Evolutionary conservation across 176 grass and related monocot species (phyloP).

Genomic region (Bothriochloa decipiens): DNA sequence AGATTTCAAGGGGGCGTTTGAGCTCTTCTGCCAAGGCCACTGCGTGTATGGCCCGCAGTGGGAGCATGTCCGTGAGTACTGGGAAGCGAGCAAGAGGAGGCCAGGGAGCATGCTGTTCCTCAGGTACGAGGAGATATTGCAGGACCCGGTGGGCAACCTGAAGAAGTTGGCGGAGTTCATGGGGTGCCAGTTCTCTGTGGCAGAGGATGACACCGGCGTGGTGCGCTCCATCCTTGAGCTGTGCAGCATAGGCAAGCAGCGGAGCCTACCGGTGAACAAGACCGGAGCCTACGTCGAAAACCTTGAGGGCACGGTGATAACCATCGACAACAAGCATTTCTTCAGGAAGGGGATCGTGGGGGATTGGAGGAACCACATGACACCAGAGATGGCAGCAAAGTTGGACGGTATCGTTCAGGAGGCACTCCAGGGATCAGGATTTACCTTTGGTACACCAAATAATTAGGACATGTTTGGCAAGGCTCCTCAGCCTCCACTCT

Average conservation of each 20-base stretch:
- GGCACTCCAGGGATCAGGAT: too few species aligned
- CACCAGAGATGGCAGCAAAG: conserved; percentile 34
- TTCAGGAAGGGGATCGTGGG: conserved; percentile 26
- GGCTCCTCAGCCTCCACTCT: too few species aligned
- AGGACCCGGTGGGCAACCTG: not conserved
- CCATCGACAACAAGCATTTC: not conserved
- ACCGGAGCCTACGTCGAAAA: not conserved
- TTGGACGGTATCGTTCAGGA: not conserved
- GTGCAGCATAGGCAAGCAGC: conserved; percentile 27
- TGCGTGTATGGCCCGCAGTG: not conserved
- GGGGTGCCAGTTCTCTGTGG: conserved; percentile 27
- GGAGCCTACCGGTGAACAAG: not conserved
- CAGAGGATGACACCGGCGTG: conserved; percentile 25
- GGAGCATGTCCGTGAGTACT: conserved; percentile 36
- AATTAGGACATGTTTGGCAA: too few species aligned
- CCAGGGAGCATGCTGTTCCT: conserved; percentile 42
- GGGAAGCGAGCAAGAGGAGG: conserved; percentile 23
- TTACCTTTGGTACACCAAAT: too few species aligned
- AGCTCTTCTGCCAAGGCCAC: not conserved
- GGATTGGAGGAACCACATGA: conserved; percentile 44
- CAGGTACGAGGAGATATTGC: conserved; percentile 46
- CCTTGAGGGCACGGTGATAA: not conserved
- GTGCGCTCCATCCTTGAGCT: conserved; percentile 11
- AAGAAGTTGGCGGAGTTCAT: conserved; percentile 48
- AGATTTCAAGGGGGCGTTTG: conserved; percentile 9